Base-by-base conservation (phyloP, 805 yeast genomes). In the Nakazawaea holstii region DNA sequence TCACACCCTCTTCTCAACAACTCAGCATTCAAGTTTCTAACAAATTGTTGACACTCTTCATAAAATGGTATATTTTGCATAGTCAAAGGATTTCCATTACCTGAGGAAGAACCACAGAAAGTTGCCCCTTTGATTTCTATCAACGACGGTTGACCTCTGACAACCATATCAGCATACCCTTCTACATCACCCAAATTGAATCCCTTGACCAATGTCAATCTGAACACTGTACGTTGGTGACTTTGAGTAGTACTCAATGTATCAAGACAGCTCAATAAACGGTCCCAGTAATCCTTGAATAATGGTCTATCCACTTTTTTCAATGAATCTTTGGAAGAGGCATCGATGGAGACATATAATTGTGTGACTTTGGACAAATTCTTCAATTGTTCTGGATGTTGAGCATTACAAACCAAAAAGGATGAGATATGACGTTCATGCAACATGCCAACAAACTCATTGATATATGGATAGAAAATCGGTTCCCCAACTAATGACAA, bases 41-140 rank as follows among this genome's bases (percentile, higher is more conserved):
- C 97, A 63, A 90, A 90, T 7, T 64, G 68, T 55, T 80, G 81
- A 60, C 96, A 92, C 62, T 90, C 97, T 53, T 88, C 95, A 60
- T 90, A 90, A 60, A 87, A 90, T 39, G 97, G 97, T 48, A 91
- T 94, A 59, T 90, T 90, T 61, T 90, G 92, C 97, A 90, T 90
- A 2, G 97, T 89, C 54, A 90, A 71, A 41, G 96, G 91, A 59
- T 90, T 88, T 31, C 94, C 91, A 61, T 87, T 86, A 40, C 84
- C 88, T 48, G 68, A 69, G 10, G 96, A 85, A 0, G 95, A 84
- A 0, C 97, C 97, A 70, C 97, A 89, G 68, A 87, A 90, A 0
- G 97, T 90, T 10, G 96, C 97, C 47, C 97, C 97, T 66, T 90
- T 90, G 51, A 90, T 84, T 65, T 90, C 97, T 50, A 90, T 85